These are phyloP conservation scores for Petunia axillaris DNA, from an alignment of 257 asterid genomes.

Conservation along the genomic window DNA sequence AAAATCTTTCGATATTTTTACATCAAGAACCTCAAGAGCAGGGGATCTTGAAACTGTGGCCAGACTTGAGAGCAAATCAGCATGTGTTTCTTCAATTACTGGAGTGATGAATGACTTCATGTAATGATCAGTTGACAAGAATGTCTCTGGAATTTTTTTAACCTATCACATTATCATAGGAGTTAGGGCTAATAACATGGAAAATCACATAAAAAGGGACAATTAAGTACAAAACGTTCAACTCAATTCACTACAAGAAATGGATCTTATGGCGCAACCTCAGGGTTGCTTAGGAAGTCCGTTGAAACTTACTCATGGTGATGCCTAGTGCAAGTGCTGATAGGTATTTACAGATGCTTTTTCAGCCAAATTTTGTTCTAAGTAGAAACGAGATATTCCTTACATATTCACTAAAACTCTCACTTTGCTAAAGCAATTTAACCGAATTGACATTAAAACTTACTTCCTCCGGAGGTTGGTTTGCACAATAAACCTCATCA, in stretches of 20 bases:
- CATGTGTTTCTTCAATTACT: slow-evolving; percentile 57
- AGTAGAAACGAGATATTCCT: too few species aligned
- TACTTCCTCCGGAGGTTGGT: too few species aligned
- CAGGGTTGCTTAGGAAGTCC: too few species aligned
- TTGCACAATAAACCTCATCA: neutral
- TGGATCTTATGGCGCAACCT: too few species aligned
- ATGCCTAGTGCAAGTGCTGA: neutral
- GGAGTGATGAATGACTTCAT: slow-evolving; percentile 42
- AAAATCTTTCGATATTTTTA: neutral
- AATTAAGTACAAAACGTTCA: neutral
- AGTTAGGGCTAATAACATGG: neutral
- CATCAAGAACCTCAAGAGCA: slow-evolving; percentile 25
- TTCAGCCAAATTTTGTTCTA: too few species aligned
- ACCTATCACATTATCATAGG: slow-evolving; percentile 32
- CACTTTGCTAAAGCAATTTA: too few species aligned
- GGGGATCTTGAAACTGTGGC: slow-evolving; percentile 37
- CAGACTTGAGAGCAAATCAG: slow-evolving; percentile 52
- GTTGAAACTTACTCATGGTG: neutral
- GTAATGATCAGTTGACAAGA: slow-evolving; percentile 38
- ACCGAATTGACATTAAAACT: too few species aligned
- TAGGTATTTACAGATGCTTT: too few species aligned
- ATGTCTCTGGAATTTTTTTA: slow-evolving; percentile 37
- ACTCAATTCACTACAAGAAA: too few species aligned
- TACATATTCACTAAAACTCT: too few species aligned
- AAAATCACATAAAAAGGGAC: neutral